Conservation (phyloP, 495 filamentous ascomycete species). For the Amphirosellinia nigrospora region DNA sequence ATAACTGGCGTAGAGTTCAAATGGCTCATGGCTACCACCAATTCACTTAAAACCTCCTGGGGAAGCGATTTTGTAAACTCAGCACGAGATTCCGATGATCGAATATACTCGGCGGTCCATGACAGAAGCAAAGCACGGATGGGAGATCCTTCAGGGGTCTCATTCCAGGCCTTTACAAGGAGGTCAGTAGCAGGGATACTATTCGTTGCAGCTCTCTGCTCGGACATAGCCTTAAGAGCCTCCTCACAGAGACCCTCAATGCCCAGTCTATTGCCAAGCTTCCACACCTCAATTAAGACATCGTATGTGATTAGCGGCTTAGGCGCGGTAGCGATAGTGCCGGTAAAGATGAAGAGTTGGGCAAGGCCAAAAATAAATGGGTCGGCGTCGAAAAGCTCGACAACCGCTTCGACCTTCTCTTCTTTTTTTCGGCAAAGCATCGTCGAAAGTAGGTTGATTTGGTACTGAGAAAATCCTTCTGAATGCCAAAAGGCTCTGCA, state of each 20-base stretch:
- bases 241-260: constrained; percentile 59
- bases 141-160: constrained; percentile 59
- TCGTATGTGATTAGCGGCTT: constrained; percentile 54
- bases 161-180: constrained; percentile 60
- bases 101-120: constrained; percentile 64
- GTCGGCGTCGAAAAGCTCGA: constrained; percentile 52
- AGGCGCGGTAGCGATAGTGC: constrained; percentile 46
- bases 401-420: constrained; percentile 50
- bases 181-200: constrained; percentile 58
- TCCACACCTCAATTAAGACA: constrained; percentile 58
- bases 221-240: constrained; percentile 58
- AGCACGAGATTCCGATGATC: constrained; percentile 53
- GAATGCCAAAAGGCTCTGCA: constrained; percentile 58
- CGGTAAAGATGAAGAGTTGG: constrained; percentile 60
- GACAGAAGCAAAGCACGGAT: constrained; percentile 58
- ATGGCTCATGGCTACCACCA: constrained; percentile 62
- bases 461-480: constrained; percentile 59
- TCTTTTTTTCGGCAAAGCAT: constrained; percentile 43
- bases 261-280: constrained; percentile 54
- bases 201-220: constrained; percentile 53
- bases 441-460: constrained; percentile 54
- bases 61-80: constrained; percentile 60
- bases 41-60: constrained; percentile 59
- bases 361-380: constrained; percentile 55
- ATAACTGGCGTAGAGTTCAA: constrained; percentile 42